Conservation (phyloP, 495 filamentous ascomycete species). For the Rusavskia elegans region DNA sequence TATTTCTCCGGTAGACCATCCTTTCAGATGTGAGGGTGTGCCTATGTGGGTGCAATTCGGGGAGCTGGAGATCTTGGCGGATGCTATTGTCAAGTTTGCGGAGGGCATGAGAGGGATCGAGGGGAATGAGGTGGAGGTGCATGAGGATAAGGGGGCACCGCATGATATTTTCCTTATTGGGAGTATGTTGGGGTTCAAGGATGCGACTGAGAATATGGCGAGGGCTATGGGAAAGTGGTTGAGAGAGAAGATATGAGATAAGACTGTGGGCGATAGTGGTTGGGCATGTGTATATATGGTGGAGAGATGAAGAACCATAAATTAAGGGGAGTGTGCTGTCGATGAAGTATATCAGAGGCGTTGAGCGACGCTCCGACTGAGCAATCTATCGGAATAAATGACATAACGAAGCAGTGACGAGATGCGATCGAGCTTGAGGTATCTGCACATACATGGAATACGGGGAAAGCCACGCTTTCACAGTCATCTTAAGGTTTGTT, state of each 20-base stretch:
- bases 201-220: slow-evolving; percentile 16
- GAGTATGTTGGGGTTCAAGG: slow-evolving; percentile 17
- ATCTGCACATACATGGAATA: too few species aligned
- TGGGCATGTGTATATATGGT: neutral
- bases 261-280: too few species aligned
- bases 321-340: neutral
- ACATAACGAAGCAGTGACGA: too few species aligned
- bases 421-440: too few species aligned
- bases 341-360: too few species aligned
- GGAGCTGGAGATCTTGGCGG: slow-evolving; percentile 23
- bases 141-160: slow-evolving; percentile 17
- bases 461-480: too few species aligned
- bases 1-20: slow-evolving; percentile 17
- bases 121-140: slow-evolving; percentile 19
- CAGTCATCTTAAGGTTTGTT: too few species aligned
- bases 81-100: slow-evolving; percentile 19
- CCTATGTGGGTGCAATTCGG: slow-evolving; percentile 24
- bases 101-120: slow-evolving; percentile 13
- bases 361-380: too few species aligned
- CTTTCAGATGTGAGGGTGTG: slow-evolving; percentile 19
- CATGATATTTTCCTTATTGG: slow-evolving; percentile 27
- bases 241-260: neutral
- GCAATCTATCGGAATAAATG: too few species aligned
- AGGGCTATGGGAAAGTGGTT: slow-evolving; percentile 21
- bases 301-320: too few species aligned